These are phyloP conservation scores for Flaveria robusta DNA, from an alignment of 129 eudicot genomes.

Conservation along the genomic window DNA sequence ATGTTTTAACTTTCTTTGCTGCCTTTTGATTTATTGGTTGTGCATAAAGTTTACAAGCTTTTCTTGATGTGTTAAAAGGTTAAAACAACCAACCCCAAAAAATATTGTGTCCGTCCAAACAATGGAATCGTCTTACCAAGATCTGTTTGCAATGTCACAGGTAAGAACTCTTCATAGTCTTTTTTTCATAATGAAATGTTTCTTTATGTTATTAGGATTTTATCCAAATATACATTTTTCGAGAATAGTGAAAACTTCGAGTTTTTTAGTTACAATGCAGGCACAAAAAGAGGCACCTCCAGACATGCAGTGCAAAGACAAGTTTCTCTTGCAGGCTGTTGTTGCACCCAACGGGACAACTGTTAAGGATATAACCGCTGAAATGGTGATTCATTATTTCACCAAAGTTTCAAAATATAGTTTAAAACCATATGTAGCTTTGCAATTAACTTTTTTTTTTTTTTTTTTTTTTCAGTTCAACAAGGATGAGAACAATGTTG, in stretches of 20 bases:
- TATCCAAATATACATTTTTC: neutral
- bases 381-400: conserved; percentile 49
- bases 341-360: conserved; percentile 64
- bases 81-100: conserved; percentile 93
- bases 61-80: conserved; percentile 48
- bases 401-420: neutral
- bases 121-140: conserved; percentile 84
- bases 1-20: neutral
- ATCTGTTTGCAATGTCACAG: conserved; percentile 78
- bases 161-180: conserved; percentile 35
- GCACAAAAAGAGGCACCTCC: conserved; percentile 77
- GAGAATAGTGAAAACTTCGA: neutral
- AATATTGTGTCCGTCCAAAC: conserved; percentile 93
- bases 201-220: neutral
- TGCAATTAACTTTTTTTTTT: neutral
- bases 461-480: conserved; percentile 50
- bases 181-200: neutral
- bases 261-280: conserved; percentile 84
- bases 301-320: conserved; percentile 93
- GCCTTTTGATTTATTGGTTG: neutral
- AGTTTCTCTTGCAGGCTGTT: conserved; percentile 87
- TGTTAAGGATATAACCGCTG: conserved; percentile 61
- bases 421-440: neutral
- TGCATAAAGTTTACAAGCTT: conserved; percentile 19
- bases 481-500: conserved; percentile 67